phyloP scores from a whole-genome alignment of 176 grass and related monocot genomes.

The Ensete glaucum region DNA sequence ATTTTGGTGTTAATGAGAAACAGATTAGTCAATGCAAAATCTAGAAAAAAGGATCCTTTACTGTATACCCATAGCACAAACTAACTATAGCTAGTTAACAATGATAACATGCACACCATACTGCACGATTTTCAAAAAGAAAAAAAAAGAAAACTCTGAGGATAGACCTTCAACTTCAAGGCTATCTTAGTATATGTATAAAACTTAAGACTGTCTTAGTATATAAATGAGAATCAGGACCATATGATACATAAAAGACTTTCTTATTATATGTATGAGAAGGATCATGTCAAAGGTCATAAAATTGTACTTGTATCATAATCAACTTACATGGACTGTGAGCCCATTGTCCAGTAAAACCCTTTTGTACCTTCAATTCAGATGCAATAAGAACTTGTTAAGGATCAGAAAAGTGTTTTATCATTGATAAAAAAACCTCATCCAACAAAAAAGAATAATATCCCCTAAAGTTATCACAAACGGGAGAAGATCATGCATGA shows the following conservation, averaged over 20 bases:
- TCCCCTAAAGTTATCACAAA: not conserved
- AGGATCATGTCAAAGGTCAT: constrained; percentile 13
- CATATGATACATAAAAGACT: no score
- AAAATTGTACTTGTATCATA: constrained; percentile 7
- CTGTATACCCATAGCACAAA: not conserved
- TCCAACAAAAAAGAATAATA: not conserved
- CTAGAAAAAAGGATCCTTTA: not conserved
- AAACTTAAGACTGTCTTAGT: no score
- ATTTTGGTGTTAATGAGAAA: no score
- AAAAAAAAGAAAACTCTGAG: not conserved
- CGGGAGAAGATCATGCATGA: no score
- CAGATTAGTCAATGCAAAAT: no score
- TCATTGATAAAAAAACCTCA: not conserved
- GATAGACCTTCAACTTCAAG: not conserved
- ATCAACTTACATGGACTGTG: constrained; percentile 69
- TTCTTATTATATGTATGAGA: not conserved
- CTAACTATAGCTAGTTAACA: not conserved
- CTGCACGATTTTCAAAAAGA: not conserved
- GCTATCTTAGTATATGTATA: not conserved
- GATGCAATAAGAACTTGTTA: constrained; percentile 10
- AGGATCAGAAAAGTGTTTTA: constrained; percentile 1
- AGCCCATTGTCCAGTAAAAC: constrained; percentile 87
- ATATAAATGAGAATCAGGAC: no score
- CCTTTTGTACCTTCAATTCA: constrained; percentile 70
- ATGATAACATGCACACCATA: not conserved